A percentile compares a stretch with the other conserved stretches of the same genome.
These are phyloP conservation scores for Candida chilensis DNA, from an alignment of 805 yeast species.

Conservation along the genomic window DNA sequence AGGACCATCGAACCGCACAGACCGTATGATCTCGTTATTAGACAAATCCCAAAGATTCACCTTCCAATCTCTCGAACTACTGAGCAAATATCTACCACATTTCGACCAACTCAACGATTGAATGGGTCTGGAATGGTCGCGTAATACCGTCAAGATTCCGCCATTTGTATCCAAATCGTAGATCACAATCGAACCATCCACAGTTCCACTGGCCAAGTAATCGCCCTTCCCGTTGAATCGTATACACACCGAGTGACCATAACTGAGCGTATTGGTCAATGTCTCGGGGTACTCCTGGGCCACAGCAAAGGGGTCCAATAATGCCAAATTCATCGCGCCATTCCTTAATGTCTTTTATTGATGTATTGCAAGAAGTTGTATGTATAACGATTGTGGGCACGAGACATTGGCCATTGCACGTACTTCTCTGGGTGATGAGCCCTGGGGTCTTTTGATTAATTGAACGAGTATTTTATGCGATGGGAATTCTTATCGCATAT, in stretches of 20 bases:
- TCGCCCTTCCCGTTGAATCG: constrained; percentile 72
- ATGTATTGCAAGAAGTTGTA: too few relatives aligned
- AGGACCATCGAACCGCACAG: constrained; percentile 53
- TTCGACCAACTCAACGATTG: constrained; percentile 71
- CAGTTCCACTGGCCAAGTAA: constrained; percentile 73
- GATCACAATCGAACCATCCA: constrained; percentile 65
- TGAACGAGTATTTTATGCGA: too few relatives aligned
- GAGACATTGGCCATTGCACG: too few relatives aligned
- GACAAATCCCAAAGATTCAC: constrained; percentile 73
- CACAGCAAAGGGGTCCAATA: constrained; percentile 85
- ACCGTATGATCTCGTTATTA: constrained; percentile 26
- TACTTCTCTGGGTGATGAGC: too few relatives aligned
- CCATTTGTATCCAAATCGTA: constrained; percentile 66
- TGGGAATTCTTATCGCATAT: too few relatives aligned
- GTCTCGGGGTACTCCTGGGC: constrained; percentile 89
- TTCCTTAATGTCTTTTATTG: too few relatives aligned
- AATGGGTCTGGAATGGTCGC: constrained; percentile 64
- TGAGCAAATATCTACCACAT: constrained; percentile 60
- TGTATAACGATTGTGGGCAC: too few relatives aligned
- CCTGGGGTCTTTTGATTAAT: too few relatives aligned
- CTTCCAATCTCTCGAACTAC: constrained; percentile 77
- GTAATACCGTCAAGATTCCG: constrained; percentile 41
- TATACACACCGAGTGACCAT: constrained; percentile 59
- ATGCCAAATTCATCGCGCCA: constrained; percentile 68
- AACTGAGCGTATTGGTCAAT: constrained; percentile 59